These are phyloP conservation scores for Piper betle DNA, from an alignment of 164 flowering plant species.

Conservation along the genomic window DNA sequence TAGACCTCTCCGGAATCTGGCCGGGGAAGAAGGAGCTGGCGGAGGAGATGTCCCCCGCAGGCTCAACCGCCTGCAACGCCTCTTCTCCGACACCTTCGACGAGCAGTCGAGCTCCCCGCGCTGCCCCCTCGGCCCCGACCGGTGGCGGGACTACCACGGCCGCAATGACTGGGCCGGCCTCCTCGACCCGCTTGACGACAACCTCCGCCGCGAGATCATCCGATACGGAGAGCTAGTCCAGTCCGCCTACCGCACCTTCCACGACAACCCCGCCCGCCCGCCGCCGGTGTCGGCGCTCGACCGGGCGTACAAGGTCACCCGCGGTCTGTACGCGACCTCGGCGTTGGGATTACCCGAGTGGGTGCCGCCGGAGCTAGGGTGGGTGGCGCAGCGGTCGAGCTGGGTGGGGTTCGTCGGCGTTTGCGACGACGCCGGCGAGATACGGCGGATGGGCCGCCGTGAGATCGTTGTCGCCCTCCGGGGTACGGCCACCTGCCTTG, in stretches of 20 bases:
- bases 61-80: conserved; percentile 8
- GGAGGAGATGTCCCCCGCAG: conserved; percentile 69
- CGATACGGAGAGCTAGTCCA: conserved; percentile 85
- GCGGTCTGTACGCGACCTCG: conserved; percentile 76
- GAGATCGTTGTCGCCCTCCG: conserved; percentile 83
- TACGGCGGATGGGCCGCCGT: conserved; percentile 79
- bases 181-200: conserved; percentile 27
- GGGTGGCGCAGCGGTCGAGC: conserved; percentile 21
- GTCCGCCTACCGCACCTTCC: conserved; percentile 70
- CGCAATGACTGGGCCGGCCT: conserved; percentile 62
- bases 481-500: conserved; percentile 89
- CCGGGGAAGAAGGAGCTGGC: conserved; percentile 30
- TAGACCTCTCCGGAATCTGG: conserved; percentile 39
- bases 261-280: conserved; percentile 46
- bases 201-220: conserved; percentile 69
- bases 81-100: not conserved
- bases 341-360: conserved; percentile 70
- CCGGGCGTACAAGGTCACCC: conserved; percentile 57
- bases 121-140: conserved; percentile 30
- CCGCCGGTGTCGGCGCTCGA: conserved; percentile 33
- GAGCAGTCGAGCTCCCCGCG: conserved; percentile 66
- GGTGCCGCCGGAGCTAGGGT: conserved; percentile 75
- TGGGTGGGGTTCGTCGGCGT: conserved; percentile 92
- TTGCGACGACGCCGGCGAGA: conserved; percentile 63
- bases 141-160: conserved; percentile 87